These are phyloP conservation scores for Claviceps sp. DNA, from an alignment of 2,329 filamentous ascomycete species.

Conservation along the genomic window DNA sequence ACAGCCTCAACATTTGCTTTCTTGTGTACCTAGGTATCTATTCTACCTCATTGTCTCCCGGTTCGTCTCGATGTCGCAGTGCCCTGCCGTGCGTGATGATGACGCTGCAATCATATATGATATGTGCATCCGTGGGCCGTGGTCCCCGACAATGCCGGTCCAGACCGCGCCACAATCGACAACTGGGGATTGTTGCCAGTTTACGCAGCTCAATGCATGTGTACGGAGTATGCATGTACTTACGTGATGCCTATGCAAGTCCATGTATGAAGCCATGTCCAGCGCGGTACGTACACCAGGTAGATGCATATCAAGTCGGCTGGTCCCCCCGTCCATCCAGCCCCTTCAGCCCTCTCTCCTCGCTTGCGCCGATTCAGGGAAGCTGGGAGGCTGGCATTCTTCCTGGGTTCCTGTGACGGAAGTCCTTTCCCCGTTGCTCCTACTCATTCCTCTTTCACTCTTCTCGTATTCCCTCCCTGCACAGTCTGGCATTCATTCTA, in stretches of 20 bases:
- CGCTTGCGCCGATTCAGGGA: neutral
- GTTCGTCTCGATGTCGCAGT: no score
- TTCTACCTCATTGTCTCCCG: no score
- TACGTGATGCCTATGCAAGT: neutral
- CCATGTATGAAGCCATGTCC: neutral
- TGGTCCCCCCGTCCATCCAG: neutral
- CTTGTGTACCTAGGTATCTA: no score
- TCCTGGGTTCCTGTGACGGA: neutral
- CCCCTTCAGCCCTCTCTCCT: neutral
- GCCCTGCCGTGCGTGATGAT: no score
- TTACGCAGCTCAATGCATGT: neutral
- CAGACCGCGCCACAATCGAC: neutral
- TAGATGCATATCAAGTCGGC: neutral
- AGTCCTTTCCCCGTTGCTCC: neutral
- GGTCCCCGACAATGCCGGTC: no score
- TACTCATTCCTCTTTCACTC: neutral
- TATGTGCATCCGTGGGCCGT: neutral
- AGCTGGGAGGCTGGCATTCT: neutral
- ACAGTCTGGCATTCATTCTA: neutral
- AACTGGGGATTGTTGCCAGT: neutral
- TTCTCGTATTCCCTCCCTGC: neutral
- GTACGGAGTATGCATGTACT: neutral
- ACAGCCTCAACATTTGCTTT: no score
- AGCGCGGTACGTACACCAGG: neutral
- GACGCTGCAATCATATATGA: neutral